Conservation (phyloP, 208 protist genomes). For the Trypanosoma melophagium region DNA sequence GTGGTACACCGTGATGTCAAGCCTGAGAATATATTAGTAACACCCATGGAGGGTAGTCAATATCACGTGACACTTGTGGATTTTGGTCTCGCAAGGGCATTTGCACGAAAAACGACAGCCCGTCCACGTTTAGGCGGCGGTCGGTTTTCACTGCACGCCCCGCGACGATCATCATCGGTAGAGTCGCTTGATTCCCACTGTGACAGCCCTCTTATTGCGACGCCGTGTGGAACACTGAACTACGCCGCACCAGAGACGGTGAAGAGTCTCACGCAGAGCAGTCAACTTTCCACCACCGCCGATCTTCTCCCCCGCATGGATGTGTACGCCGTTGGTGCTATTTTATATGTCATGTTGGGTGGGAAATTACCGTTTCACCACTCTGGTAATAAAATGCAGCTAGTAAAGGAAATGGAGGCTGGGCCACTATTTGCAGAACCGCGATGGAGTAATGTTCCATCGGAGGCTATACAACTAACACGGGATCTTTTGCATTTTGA, state of each 20-base stretch:
- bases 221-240: constrained; percentile 83
- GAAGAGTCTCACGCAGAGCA: constrained; percentile 51
- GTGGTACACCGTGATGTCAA: constrained; percentile 90
- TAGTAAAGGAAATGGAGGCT: constrained; percentile 70
- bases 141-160: constrained; percentile 2
- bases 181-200: constrained; percentile 47
- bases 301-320: constrained; percentile 69
- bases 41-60: constrained; percentile 27
- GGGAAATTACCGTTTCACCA: constrained; percentile 75
- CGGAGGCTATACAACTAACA: constrained; percentile 55
- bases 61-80: constrained; percentile 76
- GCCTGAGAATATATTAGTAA: constrained; percentile 84
- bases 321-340: constrained; percentile 70
- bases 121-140: constrained; percentile 6
- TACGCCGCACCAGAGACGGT: constrained; percentile 87
- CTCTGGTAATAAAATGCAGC: constrained; percentile 56
- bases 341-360: constrained; percentile 86
- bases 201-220: constrained; percentile 80
- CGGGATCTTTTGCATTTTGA: constrained; percentile 52
- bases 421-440: constrained; percentile 57
- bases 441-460: constrained; percentile 56
- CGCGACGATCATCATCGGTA: constrained; percentile 23
- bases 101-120: constrained; percentile 10
- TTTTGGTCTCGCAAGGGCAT: constrained; percentile 72
- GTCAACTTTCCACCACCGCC: constrained; percentile 61